phyloP scores from a whole-genome alignment of 2,329 filamentous ascomycete genomes.

The Fusarium subglutinans region DNA sequence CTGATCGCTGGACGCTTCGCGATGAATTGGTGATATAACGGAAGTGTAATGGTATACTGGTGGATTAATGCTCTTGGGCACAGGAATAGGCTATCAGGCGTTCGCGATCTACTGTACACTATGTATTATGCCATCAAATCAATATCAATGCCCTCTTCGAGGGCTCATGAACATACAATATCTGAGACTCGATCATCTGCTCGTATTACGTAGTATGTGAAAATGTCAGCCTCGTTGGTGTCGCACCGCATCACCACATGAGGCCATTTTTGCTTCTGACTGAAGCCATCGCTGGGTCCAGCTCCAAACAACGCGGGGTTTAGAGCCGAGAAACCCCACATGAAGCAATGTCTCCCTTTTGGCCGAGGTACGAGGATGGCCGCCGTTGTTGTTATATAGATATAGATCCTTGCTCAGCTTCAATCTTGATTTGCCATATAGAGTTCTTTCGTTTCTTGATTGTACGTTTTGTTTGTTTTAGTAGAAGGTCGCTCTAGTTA shows the following conservation, averaged over 20 bases:
- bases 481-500: neutral
- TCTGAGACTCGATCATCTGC: neutral
- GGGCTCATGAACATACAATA: neutral
- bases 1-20: neutral
- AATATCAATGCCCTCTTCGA: neutral
- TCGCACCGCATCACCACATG: neutral
- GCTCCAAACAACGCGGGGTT: slow-evolving; percentile 38
- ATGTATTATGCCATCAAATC: slow-evolving; percentile 9
- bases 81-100: slow-evolving; percentile 18
- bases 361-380: slow-evolving; percentile 38
- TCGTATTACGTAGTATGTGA: neutral
- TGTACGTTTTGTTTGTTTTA: neutral
- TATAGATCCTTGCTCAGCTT: neutral
- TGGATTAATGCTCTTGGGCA: neutral
- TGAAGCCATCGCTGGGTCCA: slow-evolving; percentile 28
- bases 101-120: slow-evolving; percentile 14
- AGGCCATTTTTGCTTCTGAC: slow-evolving; percentile 25
- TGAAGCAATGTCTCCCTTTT: slow-evolving; percentile 35
- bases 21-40: neutral
- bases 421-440: neutral
- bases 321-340: slow-evolving; percentile 36
- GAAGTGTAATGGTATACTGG: slow-evolving; percentile 2
- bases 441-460: neutral
- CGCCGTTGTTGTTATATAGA: neutral
- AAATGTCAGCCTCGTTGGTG: neutral